phyloP scores from a whole-genome alignment of 805 yeast genomes.

The Candida awuae region DNA sequence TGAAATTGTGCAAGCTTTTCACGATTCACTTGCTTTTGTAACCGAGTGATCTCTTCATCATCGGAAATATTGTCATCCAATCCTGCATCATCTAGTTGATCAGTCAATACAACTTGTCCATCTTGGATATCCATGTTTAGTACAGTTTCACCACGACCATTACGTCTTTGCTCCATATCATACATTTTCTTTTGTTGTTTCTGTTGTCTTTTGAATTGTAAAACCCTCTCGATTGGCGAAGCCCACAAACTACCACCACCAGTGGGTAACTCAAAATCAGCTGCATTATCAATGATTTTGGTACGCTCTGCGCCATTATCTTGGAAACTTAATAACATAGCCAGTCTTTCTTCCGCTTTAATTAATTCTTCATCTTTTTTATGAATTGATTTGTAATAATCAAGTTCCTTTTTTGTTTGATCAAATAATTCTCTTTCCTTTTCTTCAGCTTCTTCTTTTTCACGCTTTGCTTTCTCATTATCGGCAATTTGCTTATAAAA shows the following conservation, averaged over 20 bases:
- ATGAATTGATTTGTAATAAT: constrained; percentile 33
- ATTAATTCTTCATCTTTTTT: constrained; percentile 49
- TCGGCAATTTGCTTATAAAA: constrained; percentile 54
- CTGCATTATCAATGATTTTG: constrained; percentile 82
- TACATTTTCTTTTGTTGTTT: constrained; percentile 58
- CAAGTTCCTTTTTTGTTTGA: constrained; percentile 37
- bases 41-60: constrained; percentile 31
- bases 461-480: constrained; percentile 31
- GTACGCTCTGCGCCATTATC: constrained; percentile 86
- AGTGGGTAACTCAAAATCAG: constrained; percentile 66
- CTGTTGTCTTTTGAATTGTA: constrained; percentile 82
- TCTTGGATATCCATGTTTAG: constrained; percentile 72
- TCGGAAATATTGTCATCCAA: constrained; percentile 25
- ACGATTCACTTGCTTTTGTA: constrained; percentile 29
- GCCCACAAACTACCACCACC: constrained; percentile 65
- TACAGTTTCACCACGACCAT: constrained; percentile 69
- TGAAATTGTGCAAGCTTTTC: constrained; percentile 25
- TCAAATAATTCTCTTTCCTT: constrained; percentile 33
- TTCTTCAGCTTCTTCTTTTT: constrained; percentile 28
- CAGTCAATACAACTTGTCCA: constrained; percentile 68
- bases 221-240: constrained; percentile 76
- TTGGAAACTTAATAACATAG: constrained; percentile 71
- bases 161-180: constrained; percentile 45
- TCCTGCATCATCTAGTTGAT: constrained; percentile 23
- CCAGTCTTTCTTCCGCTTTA: constrained; percentile 67